Evolutionary conservation across 1,284 basidiomycete genomes (phyloP), one percentile per base, ranked within the genome.

Genomic region (Ceratobasidium sp.): DNA sequence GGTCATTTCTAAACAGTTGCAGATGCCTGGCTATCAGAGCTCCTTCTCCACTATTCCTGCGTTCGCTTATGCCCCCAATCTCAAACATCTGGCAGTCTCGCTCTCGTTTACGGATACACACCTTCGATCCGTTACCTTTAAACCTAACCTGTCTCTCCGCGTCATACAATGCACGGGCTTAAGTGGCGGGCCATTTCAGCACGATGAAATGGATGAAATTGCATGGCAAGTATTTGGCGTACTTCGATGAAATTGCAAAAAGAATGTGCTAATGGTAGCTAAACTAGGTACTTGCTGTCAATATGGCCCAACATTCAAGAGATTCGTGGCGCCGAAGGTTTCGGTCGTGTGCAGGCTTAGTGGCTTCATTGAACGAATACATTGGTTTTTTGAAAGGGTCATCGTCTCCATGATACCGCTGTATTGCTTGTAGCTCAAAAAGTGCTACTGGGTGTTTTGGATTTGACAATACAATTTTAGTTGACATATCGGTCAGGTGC

Each of bases 231-330:
- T 59, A 59, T 41, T 23, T 14, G 14, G 8, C 23, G 8, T 21
- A 30, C 5, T 14, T 3, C 12, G 23, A 10, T 45, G 43, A 3
- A 39, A 39, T 3, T n/a, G 18, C 18, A 18, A 45, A 45, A 45
- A n/a, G 16, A 10, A 9, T 18, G 9, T 18, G 41, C 58, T 60
- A 28, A 60, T 60, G 21, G 21, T 18, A 16, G 18, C 9, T 12
- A 3, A 45, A 10, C 5, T 45, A 60, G 58, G 6, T 10, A 26
- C 10, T 9, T 60, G 39, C 21, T 60, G 10, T 26, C n/a, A 28
- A 41, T 60, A 10, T 60, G 58, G 58, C 58, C 58, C 8, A 43
- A 28, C 18, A 30, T 60, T 16, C 58, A 28, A 26, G 39, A 45
- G 12, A 30, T 60, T 14, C 21, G 36, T 3, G 9, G 58, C 18